These are phyloP conservation scores for Corymbia calophylla DNA, from an alignment of 441 rosid genomes.

Conservation along the genomic window DNA sequence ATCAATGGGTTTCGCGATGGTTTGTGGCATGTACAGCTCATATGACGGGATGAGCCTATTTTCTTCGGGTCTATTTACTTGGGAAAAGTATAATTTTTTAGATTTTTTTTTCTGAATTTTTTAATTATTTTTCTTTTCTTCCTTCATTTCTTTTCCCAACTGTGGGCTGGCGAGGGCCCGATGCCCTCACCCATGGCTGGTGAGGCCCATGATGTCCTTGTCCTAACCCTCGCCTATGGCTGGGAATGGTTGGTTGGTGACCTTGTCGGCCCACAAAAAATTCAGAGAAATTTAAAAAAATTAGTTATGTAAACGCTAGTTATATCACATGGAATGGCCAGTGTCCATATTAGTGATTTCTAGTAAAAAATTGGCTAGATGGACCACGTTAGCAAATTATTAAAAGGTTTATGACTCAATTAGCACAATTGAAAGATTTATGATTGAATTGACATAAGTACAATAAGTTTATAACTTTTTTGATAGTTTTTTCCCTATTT, in stretches of 20 bases:
- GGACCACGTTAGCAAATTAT: rapidly evolving
- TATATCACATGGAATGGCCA: no score
- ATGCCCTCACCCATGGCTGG: not conserved
- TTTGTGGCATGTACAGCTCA: not conserved
- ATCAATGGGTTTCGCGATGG: not conserved
- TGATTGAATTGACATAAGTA: no score
- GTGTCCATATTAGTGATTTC: rapidly evolving
- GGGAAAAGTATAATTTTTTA: not conserved
- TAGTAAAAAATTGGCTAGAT: rapidly evolving
- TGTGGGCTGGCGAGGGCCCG: not conserved
- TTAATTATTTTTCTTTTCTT: no score
- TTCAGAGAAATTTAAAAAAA: no score
- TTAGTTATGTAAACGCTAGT: rapidly evolving
- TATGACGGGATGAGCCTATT: not conserved
- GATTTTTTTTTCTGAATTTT: no score
- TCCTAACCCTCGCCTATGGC: not conserved
- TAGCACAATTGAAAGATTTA: no score
- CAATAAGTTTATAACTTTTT: no score
- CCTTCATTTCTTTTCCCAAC: rapidly evolving
- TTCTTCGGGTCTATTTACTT: not conserved
- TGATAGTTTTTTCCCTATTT: not conserved
- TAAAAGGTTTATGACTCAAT: no score
- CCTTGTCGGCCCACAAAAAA: not conserved
- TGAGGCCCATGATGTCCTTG: not conserved
- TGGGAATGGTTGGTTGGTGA: not conserved